Evolutionary conservation across 805 yeast species (phyloP), one percentile per base, ranked within the genome.

Genomic region (Kockiozyma suomiensis): DNA sequence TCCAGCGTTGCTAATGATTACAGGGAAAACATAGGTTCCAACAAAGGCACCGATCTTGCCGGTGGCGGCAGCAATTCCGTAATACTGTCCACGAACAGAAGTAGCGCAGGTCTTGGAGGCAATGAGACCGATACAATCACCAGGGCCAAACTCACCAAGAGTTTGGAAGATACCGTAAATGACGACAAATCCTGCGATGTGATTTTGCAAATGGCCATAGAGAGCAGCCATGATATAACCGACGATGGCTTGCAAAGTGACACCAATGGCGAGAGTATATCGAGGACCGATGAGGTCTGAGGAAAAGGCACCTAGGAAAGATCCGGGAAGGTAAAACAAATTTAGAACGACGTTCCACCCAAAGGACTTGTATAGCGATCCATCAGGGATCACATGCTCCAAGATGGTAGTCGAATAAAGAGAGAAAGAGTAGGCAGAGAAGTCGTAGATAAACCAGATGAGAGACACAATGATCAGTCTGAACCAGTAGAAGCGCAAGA

Each of bases 221-320:
- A 80, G 75, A 23, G 86, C 93, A 55, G 96, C 90, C 91, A 93
- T 87, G 69, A 85, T 82, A 72, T 81, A 88, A 23, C 97, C 97
- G 62, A 93, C 76, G 47, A 85, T 76, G 8, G 90, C 91, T 77
- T 93, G 97, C 42, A 82, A 64, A 51, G 79, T 66, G 25, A 90
- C 85, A 70, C 97, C 97, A 58, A 78, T 56, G 33, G 79, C 81
- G 47, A 90, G 75, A 8, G 97, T 88, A 62, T 87, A 72, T 74
- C 97, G 82, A 56, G 97, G 97, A n/a, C 98, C 98, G 59, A 91
- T 70, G 74, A 83, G 88, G 74, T 93, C 97, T n/a, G 96, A 81
- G 41, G 83, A 75, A 52, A 82, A 70, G n/a, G 96, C 97, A 70
- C 98, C 97, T 23, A 88, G 72, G 73, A 90, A 82, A 0, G 96